Base-by-base conservation (phyloP, 208 protist species). In the Crithidia bombi region DNA sequence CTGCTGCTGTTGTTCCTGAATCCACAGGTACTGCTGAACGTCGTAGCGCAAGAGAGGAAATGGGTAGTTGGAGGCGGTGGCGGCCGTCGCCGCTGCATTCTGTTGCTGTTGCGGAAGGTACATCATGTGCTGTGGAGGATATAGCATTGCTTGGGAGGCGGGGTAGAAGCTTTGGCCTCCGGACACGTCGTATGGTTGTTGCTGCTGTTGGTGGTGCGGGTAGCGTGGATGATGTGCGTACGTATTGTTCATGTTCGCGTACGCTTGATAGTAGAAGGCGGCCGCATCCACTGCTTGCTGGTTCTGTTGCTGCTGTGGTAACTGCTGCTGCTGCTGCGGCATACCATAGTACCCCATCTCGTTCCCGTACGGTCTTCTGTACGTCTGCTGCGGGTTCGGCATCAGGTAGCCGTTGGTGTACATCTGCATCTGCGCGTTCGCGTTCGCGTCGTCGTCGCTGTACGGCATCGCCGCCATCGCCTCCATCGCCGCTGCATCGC, bases 1-100 rank as follows among this genome's bases (percentile, higher is more conserved):
- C 41, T 69, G 73, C 35, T 69, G 59, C 19, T 73, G 68, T 7
- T 66, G 65, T n/a, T 75, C 69, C 47, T 73, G 61, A 62, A 50
- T 63, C 55, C 64, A 69, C 36, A 69, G 23, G 56, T 71, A 68
- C 71, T 77, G 71, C 33, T 70, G 55, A 41, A 76, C 44, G 4
- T 76, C 69, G 26, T 81, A 69, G 44, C 65, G 57, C 25, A 75
- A 7, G 12, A 54, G 43, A 19, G 59, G 35, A 39, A 65, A 75
- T 5, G 62, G 41, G 50, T 69, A 69, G 43, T 59, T 54, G 1
- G 62, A 15, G 1, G 69, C 4, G 44, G 43, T 19, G 12, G 43
- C 23, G 5, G 44, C 43, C 17, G 44, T 43, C 3, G 54, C 54
- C n/a, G 56, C 56, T 21, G 44, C 59, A 35, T 65, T 17, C 30